A percentile compares a stretch with the other conserved stretches of the same genome.
These are phyloP conservation scores for Melastoma malabathricum DNA, from an alignment of 345 rosid species.

Conservation along the genomic window DNA sequence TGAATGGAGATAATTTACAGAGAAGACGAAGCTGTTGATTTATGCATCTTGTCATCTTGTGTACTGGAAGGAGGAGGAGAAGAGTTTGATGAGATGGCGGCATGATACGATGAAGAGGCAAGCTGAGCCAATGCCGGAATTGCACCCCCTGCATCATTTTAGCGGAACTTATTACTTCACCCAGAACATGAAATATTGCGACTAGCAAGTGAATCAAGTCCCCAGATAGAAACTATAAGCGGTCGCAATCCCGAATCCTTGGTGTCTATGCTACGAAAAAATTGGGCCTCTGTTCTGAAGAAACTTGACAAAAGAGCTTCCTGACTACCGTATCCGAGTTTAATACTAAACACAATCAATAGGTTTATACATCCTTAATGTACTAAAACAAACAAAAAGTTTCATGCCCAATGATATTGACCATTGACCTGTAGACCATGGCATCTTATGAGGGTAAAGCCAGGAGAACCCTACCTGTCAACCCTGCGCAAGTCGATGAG, in stretches of 20 bases:
- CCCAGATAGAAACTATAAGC: no score
- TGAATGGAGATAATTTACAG: conserved; percentile 10
- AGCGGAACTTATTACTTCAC: neutral
- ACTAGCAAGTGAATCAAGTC: no score
- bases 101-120: conserved; percentile 65
- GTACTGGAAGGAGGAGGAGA: conserved; percentile 24
- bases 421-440: no score
- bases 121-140: conserved; percentile 76
- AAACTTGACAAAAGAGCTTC: no score
- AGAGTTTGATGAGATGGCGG: conserved; percentile 39
- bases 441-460: neutral
- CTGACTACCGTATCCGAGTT: no score
- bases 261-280: no score
- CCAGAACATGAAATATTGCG: neutral
- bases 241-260: no score
- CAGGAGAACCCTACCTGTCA: conserved; percentile 42
- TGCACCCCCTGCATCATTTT: conserved; percentile 54
- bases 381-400: no score
- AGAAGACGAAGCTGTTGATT: conserved; percentile 42
- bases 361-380: no score
- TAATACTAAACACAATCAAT: no score
- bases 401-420: no score
- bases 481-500: conserved; percentile 86
- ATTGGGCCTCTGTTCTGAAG: no score
- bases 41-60: conserved; percentile 37